These are phyloP conservation scores for Nicotiana attenuata DNA, from an alignment of 257 asterid genomes.

Conservation along the genomic window DNA sequence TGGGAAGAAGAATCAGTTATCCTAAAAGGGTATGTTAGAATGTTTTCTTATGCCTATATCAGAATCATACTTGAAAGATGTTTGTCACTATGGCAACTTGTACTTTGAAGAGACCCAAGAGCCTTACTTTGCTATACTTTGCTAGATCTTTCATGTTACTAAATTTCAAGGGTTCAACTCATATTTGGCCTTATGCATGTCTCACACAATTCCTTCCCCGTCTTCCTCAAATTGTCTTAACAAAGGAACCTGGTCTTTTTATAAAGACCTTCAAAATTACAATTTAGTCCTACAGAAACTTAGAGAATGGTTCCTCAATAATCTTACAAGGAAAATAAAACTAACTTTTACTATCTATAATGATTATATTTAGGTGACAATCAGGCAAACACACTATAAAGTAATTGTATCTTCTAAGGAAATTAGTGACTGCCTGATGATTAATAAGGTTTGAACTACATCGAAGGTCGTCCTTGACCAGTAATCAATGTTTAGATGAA, in stretches of 20 bases:
- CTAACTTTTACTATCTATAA: neutral
- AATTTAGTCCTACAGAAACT: too few relatives aligned
- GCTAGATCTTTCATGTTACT: neutral
- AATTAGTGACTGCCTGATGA: neutral
- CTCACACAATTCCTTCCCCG: neutral
- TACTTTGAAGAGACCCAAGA: neutral
- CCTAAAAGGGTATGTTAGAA: neutral
- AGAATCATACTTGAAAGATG: neutral
- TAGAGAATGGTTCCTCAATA: neutral
- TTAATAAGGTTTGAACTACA: neutral
- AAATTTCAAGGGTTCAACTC: neutral
- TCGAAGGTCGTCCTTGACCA: neutral
- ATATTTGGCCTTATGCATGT: neutral
- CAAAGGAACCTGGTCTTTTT: neutral
- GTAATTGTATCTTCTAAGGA: neutral
- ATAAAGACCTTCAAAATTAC: too few relatives aligned
- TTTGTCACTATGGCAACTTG: neutral
- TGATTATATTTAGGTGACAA: neutral
- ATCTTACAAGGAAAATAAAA: neutral
- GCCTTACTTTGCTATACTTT: neutral
- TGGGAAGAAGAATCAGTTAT: neutral
- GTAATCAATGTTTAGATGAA: neutral
- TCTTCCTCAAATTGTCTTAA: neutral
- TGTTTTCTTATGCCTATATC: neutral
- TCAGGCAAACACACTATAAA: neutral